Percentiles rank a stretch among this genome's conserved stretches.
phyloP scores from a whole-genome alignment of 371 early-diverging fungal genomes.

The Synchytrium microbalum region DNA sequence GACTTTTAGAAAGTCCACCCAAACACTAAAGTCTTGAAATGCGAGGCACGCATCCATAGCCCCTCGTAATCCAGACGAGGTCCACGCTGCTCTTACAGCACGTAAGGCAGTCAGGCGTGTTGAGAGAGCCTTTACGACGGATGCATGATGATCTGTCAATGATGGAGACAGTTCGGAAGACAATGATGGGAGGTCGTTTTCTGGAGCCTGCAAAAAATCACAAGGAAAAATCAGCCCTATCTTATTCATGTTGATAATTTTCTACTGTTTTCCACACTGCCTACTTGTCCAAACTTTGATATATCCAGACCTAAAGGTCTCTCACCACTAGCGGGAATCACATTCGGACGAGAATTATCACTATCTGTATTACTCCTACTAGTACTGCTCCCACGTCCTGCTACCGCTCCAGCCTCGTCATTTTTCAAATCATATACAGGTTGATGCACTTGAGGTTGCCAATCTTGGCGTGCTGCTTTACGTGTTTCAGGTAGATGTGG shows the following conservation, averaged over 20 bases:
- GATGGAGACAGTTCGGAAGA: conserved; percentile 1
- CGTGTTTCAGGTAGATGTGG: not conserved
- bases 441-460: not conserved
- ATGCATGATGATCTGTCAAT: conserved; percentile 33
- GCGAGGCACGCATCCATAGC: conserved; percentile 21
- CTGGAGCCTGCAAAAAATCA: not conserved
- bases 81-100: conserved; percentile 28
- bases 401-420: not conserved
- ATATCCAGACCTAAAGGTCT: conserved; percentile 33
- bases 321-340: conserved; percentile 25
- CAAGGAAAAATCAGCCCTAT: not conserved
- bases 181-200: not conserved
- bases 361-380: not conserved
- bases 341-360: not conserved
- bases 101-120: conserved; percentile 25
- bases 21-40: conserved; percentile 32
- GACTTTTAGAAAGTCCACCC: conserved; percentile 34
- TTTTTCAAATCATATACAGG: not conserved
- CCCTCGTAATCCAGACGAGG: conserved; percentile 17
- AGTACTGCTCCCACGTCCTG: not conserved
- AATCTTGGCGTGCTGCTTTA: not conserved
- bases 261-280: not conserved
- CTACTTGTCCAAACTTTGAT: conserved; percentile 6
- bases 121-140: conserved; percentile 29
- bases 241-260: not conserved